phyloP scores from a whole-genome alignment of 345 rosid genomes.

The Punica granatum region DNA sequence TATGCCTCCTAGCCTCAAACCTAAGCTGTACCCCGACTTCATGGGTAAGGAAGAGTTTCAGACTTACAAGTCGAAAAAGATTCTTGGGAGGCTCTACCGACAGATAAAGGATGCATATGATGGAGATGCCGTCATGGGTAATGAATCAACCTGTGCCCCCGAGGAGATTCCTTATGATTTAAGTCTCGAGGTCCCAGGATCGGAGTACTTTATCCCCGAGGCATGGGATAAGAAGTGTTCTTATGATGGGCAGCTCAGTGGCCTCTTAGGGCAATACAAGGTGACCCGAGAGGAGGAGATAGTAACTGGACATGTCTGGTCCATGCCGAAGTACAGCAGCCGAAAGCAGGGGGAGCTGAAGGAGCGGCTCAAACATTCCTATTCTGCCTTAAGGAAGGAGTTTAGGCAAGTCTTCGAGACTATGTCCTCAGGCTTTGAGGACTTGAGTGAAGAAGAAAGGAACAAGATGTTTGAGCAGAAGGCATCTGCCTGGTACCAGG shows the following conservation, averaged over 20 bases:
- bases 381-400: constrained; percentile 62
- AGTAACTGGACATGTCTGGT: constrained; percentile 92
- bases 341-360: constrained; percentile 65
- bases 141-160: constrained; percentile 25
- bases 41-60: constrained; percentile 75
- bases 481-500: constrained; percentile 96
- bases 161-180: constrained; percentile 51
- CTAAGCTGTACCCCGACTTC: constrained; percentile 77
- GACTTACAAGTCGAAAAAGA: constrained; percentile 63
- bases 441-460: constrained; percentile 50
- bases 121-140: constrained; percentile 33
- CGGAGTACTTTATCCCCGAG: constrained; percentile 43
- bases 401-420: constrained; percentile 56
- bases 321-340: constrained; percentile 69
- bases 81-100: constrained; percentile 73
- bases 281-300: constrained; percentile 86
- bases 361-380: constrained; percentile 72
- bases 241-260: constrained; percentile 64
- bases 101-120: constrained; percentile 48
- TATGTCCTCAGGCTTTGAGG: constrained; percentile 34
- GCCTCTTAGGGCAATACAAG: constrained; percentile 69
- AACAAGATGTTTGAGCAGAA: constrained; percentile 49
- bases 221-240: constrained; percentile 80
- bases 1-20: constrained; percentile 61
- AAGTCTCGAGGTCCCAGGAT: constrained; percentile 52